Evolutionary conservation across 1,284 basidiomycete species (phyloP), one percentile per base, ranked within the genome.

Genomic region (Apiotrichum siamense): DNA sequence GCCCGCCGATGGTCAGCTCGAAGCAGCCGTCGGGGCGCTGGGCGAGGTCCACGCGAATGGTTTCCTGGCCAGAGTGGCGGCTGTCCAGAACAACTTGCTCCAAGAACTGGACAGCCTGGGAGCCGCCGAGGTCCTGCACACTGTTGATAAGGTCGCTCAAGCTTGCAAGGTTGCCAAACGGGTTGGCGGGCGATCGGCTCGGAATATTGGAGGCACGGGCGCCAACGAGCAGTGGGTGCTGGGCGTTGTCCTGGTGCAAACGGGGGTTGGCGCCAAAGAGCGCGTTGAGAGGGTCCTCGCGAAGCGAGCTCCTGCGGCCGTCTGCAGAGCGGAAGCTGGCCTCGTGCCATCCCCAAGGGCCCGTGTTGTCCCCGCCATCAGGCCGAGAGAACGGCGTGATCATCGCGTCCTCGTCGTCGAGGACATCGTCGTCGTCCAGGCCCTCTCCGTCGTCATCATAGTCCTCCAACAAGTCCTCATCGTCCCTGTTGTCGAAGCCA

Each of bases 101-200:
- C 60, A 94, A 81, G 49, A 93, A 77, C 62, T 91, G 88, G 23
- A 87, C 78, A 13, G 88, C 86, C 24, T 87, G 84, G 15, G 82
- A 84, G 1, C 87, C 88, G 47, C 92, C 84, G 46, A 90, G 80
- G 46, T 86, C 83, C 61, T 92, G 86, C 33, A 96, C 83, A 23
- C 84, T 85, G 47, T 88, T 85, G 23, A 89, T 74, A 45, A 90
- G 76, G 47, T 87, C 85, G 23, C 79, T 73, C 51, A 79, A 77
- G 42, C 54, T 62, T 40, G 57, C 80, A 25, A 79, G 65, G 46
- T 74, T 71, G 50, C 50, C 58, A 29, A 52, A 81, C 75, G 13
- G 79, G 70, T 38, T 75, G 62, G 42, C 80, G 80, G 48, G 76
- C 68, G 26, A n/a, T 77, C 70, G 25, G 76, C 75, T 36, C 24